A percentile compares a stretch with the other conserved stretches of the same genome.
Conservation (phyloP, 345 rosid species). For the Pistacia vera region DNA sequence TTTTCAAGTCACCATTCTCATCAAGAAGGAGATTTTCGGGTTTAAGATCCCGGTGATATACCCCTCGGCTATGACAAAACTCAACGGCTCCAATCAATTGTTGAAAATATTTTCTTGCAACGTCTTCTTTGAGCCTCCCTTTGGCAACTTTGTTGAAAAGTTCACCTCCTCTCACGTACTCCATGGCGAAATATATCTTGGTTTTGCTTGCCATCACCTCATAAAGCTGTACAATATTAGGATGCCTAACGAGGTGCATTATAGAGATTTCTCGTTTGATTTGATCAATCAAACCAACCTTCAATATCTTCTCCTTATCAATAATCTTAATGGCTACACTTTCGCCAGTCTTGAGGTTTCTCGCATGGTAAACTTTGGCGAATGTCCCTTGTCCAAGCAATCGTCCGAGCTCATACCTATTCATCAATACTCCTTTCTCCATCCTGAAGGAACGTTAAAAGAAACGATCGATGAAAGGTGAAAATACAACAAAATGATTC, state of each 20-base stretch:
- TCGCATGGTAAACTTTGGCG: constrained; percentile 79
- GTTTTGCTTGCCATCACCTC: constrained; percentile 92
- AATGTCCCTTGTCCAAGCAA: constrained; percentile 87
- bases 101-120: constrained; percentile 70
- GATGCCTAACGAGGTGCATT: constrained; percentile 79
- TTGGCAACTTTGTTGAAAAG: constrained; percentile 69
- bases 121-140: constrained; percentile 77
- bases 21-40: constrained; percentile 87
- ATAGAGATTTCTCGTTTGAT: constrained; percentile 86
- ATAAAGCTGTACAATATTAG: constrained; percentile 69
- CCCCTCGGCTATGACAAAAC: constrained; percentile 84
- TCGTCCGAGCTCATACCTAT: constrained; percentile 69
- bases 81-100: constrained; percentile 76
- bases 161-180: constrained; percentile 77
- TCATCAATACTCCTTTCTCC: constrained; percentile 71
- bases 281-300: constrained; percentile 69
- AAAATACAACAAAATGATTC: neutral
- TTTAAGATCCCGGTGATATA: constrained; percentile 84
- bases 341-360: constrained; percentile 58
- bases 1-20: constrained; percentile 67
- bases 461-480: neutral
- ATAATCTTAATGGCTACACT: constrained; percentile 76
- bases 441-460: constrained; percentile 14
- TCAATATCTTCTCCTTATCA: constrained; percentile 67
- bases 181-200: constrained; percentile 84